Evolutionary conservation across 176 grass and related monocot species (phyloP).

Genomic region (Phyllostachys edulis): DNA sequence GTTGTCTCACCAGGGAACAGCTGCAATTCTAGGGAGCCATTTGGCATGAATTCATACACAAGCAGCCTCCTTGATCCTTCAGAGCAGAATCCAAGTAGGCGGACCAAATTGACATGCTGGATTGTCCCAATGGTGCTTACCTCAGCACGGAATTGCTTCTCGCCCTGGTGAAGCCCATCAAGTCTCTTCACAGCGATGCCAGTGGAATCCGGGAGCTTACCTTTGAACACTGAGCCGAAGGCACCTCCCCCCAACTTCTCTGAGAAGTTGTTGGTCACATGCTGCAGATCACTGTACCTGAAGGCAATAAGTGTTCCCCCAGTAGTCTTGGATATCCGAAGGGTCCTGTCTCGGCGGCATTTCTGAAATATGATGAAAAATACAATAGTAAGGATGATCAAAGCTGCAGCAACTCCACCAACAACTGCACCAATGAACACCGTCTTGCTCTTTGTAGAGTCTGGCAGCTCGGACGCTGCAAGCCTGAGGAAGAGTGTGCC

Average conservation of each 20-base stretch:
- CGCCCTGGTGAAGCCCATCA: constrained; percentile 68
- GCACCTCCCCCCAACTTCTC: constrained; percentile 69
- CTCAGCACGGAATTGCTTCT: constrained; percentile 92
- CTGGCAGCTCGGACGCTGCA: constrained; percentile 66
- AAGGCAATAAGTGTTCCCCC: constrained; percentile 60
- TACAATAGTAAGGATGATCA: constrained; percentile 24
- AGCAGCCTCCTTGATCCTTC: constrained; percentile 56
- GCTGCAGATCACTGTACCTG: constrained; percentile 61
- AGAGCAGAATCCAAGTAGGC: constrained; percentile 78
- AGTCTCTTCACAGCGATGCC: constrained; percentile 75
- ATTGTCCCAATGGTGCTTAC: constrained; percentile 81
- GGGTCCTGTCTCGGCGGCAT: constrained; percentile 33
- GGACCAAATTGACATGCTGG: constrained; percentile 83
- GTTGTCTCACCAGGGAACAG: too few species aligned
- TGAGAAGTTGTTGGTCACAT: constrained; percentile 68
- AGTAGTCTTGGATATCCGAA: constrained; percentile 50
- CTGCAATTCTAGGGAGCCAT: constrained; percentile 67
- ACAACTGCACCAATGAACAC: constrained; percentile 36
- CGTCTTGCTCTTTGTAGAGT: constrained; percentile 42
- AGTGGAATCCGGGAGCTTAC: constrained; percentile 59
- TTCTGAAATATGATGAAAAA: constrained; percentile 41
- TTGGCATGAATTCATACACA: constrained; percentile 83
- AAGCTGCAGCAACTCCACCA: constrained; percentile 38
- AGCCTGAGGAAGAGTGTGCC: constrained; percentile 73
- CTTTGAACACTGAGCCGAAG: constrained; percentile 73